Evolutionary conservation across 768 basidiomycete species (phyloP).

Genomic region (Rhodotorula graminis): DNA sequence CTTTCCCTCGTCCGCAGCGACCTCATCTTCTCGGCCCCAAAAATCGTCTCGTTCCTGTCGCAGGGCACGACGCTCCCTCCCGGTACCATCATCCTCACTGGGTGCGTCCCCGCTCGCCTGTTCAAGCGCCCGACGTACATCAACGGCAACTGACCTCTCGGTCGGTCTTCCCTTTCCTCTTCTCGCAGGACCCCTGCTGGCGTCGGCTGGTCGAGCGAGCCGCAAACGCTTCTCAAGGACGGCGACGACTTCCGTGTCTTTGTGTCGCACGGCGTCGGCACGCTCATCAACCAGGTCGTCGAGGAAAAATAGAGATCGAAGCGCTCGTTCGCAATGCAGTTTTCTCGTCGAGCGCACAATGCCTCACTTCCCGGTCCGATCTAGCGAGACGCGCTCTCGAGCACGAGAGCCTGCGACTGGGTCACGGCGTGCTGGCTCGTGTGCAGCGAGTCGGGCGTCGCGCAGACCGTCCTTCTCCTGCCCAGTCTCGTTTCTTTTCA

Average conservation of each 20-base stretch:
- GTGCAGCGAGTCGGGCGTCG: no score
- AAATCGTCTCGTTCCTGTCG: conserved; percentile 47
- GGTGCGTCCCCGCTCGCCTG: no score
- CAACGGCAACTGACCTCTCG: no score
- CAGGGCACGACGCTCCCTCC: conserved; percentile 48
- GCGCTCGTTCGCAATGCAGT: neutral
- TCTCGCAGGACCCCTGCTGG: conserved; percentile 38
- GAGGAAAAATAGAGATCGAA: conserved; percentile 41
- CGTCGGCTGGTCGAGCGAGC: conserved; percentile 37
- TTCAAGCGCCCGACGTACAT: no score
- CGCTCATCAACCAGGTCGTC: conserved; percentile 47
- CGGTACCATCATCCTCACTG: conserved; percentile 49
- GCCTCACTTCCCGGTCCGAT: no score
- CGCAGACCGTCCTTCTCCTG: no score
- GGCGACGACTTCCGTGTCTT: conserved; percentile 44
- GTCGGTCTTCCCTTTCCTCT: no score
- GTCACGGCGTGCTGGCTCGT: no score
- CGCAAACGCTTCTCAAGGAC: conserved; percentile 37
- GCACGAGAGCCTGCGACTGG: no score
- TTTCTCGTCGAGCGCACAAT: no score
- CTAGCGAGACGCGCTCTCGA: no score
- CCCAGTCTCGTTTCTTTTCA: no score
- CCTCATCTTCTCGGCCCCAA: conserved; percentile 47
- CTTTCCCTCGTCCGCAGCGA: conserved; percentile 38
- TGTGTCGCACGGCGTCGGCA: conserved; percentile 42